These are phyloP conservation scores for Cordyceps javanica DNA, from an alignment of 2,329 filamentous ascomycete genomes.

Conservation along the genomic window DNA sequence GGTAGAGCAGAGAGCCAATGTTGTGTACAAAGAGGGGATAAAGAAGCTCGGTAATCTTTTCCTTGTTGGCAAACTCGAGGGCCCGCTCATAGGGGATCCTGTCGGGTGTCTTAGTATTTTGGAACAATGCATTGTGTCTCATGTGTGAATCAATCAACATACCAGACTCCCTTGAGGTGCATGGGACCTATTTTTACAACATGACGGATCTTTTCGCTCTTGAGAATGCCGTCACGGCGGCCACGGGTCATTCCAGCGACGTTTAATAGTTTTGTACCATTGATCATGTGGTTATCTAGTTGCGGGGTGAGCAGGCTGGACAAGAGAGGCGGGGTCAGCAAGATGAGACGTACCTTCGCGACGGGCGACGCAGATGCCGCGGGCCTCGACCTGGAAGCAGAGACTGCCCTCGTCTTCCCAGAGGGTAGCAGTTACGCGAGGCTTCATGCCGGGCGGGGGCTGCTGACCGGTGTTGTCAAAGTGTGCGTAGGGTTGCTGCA, in stretches of 20 bases:
- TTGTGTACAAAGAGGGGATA: conserved; percentile 98
- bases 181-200: conserved; percentile 99
- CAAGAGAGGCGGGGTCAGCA: neutral
- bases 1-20: conserved; percentile 88
- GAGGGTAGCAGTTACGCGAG: conserved; percentile 87
- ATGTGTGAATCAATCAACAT: conserved; percentile 33
- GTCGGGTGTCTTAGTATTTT: conserved; percentile 22
- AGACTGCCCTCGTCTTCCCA: conserved; percentile 98
- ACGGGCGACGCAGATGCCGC: conserved; percentile 90
- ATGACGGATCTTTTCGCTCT: conserved; percentile 94
- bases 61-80: conserved; percentile 98
- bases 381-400: conserved; percentile 95
- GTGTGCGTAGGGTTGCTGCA: conserved; percentile 52
- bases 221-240: conserved; percentile 89
- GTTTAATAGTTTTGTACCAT: conserved; percentile 93
- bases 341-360: conserved; percentile 64
- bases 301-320: neutral
- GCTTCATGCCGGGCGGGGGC: conserved; percentile 91
- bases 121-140: conserved; percentile 16
- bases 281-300: conserved; percentile 96
- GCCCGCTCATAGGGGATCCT: conserved; percentile 98
- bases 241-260: conserved; percentile 98
- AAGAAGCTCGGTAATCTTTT: conserved; percentile 93
- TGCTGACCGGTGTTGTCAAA: conserved; percentile 88
- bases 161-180: conserved; percentile 98